Conservation (phyloP, 345 rosid genomes). For the Ailanthus altissimus region DNA sequence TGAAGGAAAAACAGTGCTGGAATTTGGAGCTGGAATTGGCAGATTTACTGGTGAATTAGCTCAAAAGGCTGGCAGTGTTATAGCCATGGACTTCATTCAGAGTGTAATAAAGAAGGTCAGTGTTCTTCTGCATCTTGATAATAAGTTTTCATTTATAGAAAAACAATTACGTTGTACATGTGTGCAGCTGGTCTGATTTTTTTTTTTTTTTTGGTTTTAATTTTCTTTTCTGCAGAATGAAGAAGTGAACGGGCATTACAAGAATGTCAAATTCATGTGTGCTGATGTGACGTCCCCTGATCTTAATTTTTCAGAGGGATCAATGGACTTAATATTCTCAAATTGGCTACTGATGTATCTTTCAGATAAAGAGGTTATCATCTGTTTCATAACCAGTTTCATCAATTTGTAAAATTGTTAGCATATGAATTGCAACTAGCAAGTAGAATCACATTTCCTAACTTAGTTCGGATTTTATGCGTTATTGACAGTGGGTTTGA, state of each 20-base stretch:
- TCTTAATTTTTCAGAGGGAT: constrained; percentile 57
- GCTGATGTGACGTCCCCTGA: constrained; percentile 86
- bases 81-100: constrained; percentile 90
- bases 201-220: constrained; percentile 23
- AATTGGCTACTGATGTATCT: constrained; percentile 99
- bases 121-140: neutral
- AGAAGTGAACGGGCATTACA: constrained; percentile 66
- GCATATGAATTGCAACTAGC: neutral
- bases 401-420: neutral
- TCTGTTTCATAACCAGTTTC: neutral
- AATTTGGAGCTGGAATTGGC: constrained; percentile 96
- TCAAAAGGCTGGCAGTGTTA: constrained; percentile 65
- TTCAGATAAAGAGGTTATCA: constrained; percentile 79
- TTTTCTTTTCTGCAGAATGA: constrained; percentile 57
- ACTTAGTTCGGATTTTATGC: constrained; percentile 3
- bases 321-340: constrained; percentile 82
- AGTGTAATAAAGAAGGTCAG: constrained; percentile 79
- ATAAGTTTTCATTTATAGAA: constrained; percentile 4
- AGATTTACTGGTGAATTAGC: constrained; percentile 92
- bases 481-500: neutral
- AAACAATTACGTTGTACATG: neutral
- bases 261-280: constrained; percentile 80
- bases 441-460: neutral
- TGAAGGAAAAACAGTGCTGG: constrained; percentile 74
- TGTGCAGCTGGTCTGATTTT: constrained; percentile 2